Base-by-base conservation (phyloP, 768 basidiomycete genomes). In the Mycena galopus region DNA sequence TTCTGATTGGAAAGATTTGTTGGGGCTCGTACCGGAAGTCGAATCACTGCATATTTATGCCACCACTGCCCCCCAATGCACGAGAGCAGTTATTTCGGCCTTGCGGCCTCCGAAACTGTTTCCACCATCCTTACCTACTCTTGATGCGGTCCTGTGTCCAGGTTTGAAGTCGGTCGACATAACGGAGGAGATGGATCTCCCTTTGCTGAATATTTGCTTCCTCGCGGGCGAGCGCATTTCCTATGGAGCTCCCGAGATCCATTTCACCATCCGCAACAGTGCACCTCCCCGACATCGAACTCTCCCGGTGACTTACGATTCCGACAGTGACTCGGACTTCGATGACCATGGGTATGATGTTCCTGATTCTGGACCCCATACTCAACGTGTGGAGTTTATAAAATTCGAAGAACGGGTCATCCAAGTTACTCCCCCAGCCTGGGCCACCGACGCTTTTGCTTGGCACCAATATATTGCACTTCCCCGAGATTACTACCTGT, bases 171-270 rank as follows among this genome's bases (percentile, higher is more conserved):
- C 51, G 11, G 32, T 69, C 39, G 68, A 69, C 2, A 62, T 69
- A 25, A 63, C 42, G 2, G 68, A 69, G 25, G 68, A 69, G 32
- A 37, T 57, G 30, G 53, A 69, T 27, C 60, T 69, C 47, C 68
- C 68, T 14, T 62, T 69, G n/a, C 42, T 69, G 37, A 50, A 62
- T 19, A 57, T 69, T 32, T 69, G 68, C 42, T 44, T 37, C 44
- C 37, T 69, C 17, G 27, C 68, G 2, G 53, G 51, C 29, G 60
- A 69, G 53, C 68, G 68, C 35, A 27, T 32, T 16, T 29, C 30
- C 12, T 57, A 30, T 19, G 61, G 61, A 37, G 60, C 37, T 8
- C 60, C 60, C 32, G 35, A 62, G 53, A 44, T 69, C 11, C n/a
- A 63, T n/a, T 69, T 69, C 30, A 55, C n/a, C 4, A 30, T 69